These are phyloP conservation scores for Scortechinia acanthostroma DNA, from an alignment of 2,329 filamentous ascomycete genomes.

Conservation along the genomic window DNA sequence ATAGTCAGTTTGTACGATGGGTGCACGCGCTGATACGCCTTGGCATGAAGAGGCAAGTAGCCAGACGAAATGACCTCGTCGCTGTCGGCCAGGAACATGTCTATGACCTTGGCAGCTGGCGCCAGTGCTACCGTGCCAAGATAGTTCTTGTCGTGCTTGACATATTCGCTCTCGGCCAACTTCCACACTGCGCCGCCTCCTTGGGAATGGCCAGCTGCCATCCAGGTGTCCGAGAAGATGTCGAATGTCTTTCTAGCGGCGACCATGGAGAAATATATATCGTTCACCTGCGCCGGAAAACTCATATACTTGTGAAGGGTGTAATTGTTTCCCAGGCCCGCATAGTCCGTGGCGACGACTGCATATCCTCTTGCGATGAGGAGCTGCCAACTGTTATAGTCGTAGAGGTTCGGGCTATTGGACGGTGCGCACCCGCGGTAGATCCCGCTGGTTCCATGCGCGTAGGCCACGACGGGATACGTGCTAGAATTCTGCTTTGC, in stretches of 20 bases:
- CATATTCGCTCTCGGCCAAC: constrained; percentile 16
- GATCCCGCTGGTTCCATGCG: constrained; percentile 33
- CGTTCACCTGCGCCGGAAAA: constrained; percentile 26
- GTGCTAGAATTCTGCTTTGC: constrained; percentile 5
- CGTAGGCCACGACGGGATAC: constrained; percentile 27
- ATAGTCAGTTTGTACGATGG: background rate
- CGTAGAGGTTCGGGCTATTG: background rate
- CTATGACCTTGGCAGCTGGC: background rate
- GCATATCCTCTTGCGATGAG: constrained; percentile 31
- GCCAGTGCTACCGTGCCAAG: background rate
- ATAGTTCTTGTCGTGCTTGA: background rate
- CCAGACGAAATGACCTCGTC: background rate
- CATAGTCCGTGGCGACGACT: constrained; percentile 34
- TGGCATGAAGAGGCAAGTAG: too few species aligned
- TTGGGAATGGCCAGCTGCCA: constrained; percentile 35
- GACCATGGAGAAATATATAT: constrained; percentile 29
- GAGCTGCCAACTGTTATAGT: constrained; percentile 9
- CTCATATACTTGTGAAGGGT: constrained; percentile 31
- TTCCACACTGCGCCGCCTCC: constrained; percentile 34
- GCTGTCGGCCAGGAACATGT: background rate
- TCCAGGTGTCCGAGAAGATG: constrained; percentile 23
- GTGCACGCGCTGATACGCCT: too few species aligned
- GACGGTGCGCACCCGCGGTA: constrained; percentile 28
- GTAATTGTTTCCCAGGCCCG: constrained; percentile 27
- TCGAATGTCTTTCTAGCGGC: constrained; percentile 31